Evolutionary conservation across 805 yeast species (phyloP), one percentile per base, ranked within the genome.

Genomic region (Candida insectorum): DNA sequence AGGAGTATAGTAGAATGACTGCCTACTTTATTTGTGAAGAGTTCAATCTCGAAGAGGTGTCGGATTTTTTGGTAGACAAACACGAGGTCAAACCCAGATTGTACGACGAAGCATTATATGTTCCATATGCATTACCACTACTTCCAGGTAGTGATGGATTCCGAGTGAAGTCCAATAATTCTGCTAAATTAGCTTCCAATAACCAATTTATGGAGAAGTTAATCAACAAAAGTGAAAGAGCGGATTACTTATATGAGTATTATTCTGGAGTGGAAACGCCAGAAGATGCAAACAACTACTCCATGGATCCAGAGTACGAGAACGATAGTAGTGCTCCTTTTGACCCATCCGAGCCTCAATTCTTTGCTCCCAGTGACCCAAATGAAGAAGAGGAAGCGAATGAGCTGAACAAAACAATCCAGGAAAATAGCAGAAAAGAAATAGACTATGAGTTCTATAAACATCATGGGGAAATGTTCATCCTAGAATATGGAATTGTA

Each of bases 271-370:
- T 73, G 52, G 89, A 77, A 40, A 75, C 81, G 0, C 72, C 75
- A 0, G 81, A 72, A 40, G 79, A 75, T 49, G 73, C 72, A 15
- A 65, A 67, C 37, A 72, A 62, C 43, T 65, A 64, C 42, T 57
- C 65, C 2, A 65, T 65, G 71, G 72, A 65, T 39, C 73, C 71
- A 33, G 75, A 53, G 29, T 41, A 47, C 42, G 71, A 61, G 36
- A 56, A 57, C 36, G 62, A 51, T 39, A 61, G 60, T 32, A 79
- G 81, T 5, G n/a, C n/a, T n/a, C 67, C 69, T n/a, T 85, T 86
- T 55, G 87, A 88, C 54, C 96, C 97, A 0, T 78, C 88, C 11
- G 97, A 88, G 52, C 97, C 97, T 0, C 96, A 88, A 50, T 86
- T 75, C 51, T 88, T 88, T 58, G 81, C 89, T 2, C 72, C 74